These are phyloP conservation scores for Solanum acaule DNA, from an alignment of 257 asterid genomes.

Conservation along the genomic window DNA sequence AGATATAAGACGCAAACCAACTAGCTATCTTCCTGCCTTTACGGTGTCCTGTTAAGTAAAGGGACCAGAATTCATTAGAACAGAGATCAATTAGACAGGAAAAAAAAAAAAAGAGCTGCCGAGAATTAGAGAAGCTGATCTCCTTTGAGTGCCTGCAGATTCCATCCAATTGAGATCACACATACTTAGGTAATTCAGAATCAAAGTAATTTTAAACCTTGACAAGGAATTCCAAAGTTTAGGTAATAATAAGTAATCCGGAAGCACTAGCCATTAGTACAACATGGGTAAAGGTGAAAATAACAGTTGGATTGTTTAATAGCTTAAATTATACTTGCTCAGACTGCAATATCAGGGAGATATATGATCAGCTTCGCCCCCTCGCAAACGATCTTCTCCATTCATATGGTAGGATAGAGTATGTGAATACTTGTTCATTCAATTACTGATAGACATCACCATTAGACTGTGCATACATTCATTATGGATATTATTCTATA, in stretches of 20 bases:
- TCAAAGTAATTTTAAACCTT: neutral
- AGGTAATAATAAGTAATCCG: neutral
- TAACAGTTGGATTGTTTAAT: neutral
- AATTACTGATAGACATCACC: neutral
- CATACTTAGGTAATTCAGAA: neutral
- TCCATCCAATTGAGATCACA: neutral
- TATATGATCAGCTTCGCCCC: neutral
- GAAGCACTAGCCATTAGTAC: neutral
- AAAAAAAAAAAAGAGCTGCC: neutral
- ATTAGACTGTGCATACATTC: neutral
- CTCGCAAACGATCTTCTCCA: neutral
- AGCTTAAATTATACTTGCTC: neutral
- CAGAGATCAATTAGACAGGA: neutral
- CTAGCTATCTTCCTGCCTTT: slow-evolving; percentile 72
- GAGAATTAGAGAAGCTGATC: neutral
- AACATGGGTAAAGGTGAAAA: neutral
- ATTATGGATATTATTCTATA: neutral
- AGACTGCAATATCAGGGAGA: neutral
- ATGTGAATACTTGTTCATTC: neutral
- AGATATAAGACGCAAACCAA: slow-evolving; percentile 67
- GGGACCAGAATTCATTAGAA: neutral
- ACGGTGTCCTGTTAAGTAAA: slow-evolving; percentile 44
- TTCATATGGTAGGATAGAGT: neutral
- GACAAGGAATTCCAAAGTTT: neutral
- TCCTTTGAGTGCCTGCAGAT: neutral